Base-by-base conservation (phyloP, 805 yeast species). In the Metschnikowia shivogae region DNA sequence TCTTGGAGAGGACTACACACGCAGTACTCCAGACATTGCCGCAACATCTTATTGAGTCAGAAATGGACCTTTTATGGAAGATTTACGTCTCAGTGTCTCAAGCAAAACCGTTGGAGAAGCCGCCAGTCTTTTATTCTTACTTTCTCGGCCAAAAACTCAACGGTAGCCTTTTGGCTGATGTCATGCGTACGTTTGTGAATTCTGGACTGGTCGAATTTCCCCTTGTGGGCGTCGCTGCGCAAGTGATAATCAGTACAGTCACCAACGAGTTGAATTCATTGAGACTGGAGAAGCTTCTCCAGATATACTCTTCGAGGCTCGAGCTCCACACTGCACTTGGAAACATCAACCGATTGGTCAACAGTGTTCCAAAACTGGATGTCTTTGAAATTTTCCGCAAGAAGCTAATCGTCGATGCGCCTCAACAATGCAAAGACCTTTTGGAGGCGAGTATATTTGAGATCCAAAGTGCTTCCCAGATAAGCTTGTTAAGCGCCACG, bases 341-440 rank as follows among this genome's bases (percentile, higher is more conserved):
- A 28, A 24, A 27, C 22, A n/a, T 43, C 36, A 47, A 32, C 36
- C 29, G 29, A 32, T 22, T 13, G 22, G 38, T 19, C 19, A 28
- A 33, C 32, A 33, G 36, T 24, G 32, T 28, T 27, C 26, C 31
- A 34, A 48, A 55, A 42, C 55, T 56, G 50, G 47, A 66, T 42
- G 51, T 76, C 31, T 64, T 75, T 40, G 63, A 68, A 37, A 58
- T 78, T 20, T 65, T 75, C 42, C 78, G 77, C 52, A 70, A 78
- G 48, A 73, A 72, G 46, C 54, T 78, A 20, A 56, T 78, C n/a
- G 62, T 77, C 40, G 75, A 70, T 45, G 74, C 80, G 43, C 81
- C 83, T 1, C 54, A 69, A 20, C 73, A 72, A 35, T 73, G 75
- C 46, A 76, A 70, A 38, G 82, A 78, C 49, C 60, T 79, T 44